phyloP scores from a whole-genome alignment of 1,284 basidiomycete species.

The Fistulinella staudtii region DNA sequence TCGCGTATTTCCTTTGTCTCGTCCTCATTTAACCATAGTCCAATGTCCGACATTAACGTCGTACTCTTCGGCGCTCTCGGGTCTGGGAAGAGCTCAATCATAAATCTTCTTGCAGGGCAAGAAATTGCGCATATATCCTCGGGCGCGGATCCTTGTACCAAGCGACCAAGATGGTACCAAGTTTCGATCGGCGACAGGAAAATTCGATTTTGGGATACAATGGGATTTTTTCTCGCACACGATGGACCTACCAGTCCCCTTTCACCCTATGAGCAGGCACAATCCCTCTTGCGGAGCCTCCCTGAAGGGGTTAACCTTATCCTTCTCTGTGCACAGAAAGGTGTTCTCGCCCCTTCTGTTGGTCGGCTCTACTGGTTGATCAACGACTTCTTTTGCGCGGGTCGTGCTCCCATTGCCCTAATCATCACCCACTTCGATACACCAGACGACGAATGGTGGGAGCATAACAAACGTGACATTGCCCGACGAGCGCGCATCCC shows the following conservation, averaged over 20 bases:
- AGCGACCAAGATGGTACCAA: background rate
- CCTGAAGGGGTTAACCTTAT: conserved; percentile 6
- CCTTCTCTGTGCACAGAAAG: conserved; percentile 7
- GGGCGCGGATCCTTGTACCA: background rate
- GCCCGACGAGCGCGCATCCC: background rate
- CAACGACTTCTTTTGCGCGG: conserved; percentile 8
- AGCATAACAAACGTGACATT: conserved; percentile 1
- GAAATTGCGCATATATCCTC: background rate
- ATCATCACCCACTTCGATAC: conserved; percentile 31
- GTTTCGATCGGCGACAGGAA: background rate
- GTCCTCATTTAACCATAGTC: background rate
- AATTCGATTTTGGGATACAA: background rate
- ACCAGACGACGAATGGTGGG: conserved; percentile 6
- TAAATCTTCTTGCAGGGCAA: conserved; percentile 9
- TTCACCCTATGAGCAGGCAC: conserved; percentile 10
- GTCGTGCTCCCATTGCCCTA: conserved; percentile 26
- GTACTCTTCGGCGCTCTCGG: background rate
- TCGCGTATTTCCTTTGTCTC: background rate
- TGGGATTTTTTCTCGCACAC: background rate
- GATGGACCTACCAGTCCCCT: background rate
- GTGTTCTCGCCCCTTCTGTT: background rate
- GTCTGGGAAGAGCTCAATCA: background rate
- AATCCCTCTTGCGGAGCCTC: conserved; percentile 4
- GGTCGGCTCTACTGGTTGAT: conserved; percentile 4
- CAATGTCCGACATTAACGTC: background rate